phyloP scores from a whole-genome alignment of 495 filamentous ascomycete species.

The Penicillium canescens region DNA sequence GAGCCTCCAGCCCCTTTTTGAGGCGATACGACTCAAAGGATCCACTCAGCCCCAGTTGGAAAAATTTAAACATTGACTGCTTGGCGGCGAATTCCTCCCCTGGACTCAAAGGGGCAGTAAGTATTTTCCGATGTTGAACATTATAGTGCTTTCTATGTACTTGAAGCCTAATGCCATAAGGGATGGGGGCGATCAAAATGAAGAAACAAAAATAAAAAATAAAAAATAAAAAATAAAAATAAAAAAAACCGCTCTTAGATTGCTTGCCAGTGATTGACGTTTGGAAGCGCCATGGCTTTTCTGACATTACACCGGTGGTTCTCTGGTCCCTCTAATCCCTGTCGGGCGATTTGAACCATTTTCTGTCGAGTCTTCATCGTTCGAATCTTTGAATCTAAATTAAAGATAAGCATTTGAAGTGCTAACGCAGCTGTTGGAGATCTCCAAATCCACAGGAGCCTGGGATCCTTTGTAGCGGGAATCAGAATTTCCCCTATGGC shows the following conservation, averaged over 20 bases:
- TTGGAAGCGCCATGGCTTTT: too few relatives aligned
- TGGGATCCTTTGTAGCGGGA: constrained; percentile 61
- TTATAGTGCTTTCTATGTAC: neutral
- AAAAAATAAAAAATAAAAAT: too few relatives aligned
- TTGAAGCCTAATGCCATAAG: too few relatives aligned
- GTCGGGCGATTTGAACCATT: neutral
- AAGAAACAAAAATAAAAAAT: too few relatives aligned
- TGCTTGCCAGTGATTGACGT: too few relatives aligned
- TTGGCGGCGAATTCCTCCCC: constrained; percentile 2
- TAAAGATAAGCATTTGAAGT: constrained; percentile 50
- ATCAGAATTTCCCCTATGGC: constrained; percentile 57
- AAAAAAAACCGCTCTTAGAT: too few relatives aligned
- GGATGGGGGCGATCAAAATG: too few relatives aligned
- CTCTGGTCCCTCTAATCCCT: too few relatives aligned
- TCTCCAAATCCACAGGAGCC: constrained; percentile 56
- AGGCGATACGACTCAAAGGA: neutral
- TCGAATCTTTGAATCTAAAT: constrained; percentile 44
- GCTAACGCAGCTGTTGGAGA: constrained; percentile 49
- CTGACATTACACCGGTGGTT: too few relatives aligned
- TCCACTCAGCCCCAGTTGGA: constrained; percentile 5
- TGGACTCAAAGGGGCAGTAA: neutral
- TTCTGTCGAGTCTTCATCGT: constrained; percentile 30
- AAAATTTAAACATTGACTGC: neutral
- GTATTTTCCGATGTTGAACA: neutral
- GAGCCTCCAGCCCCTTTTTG: constrained; percentile 2